Evolutionary conservation across 345 rosid genomes (phyloP).

Genomic region (Brassica napus): Da-Ae NC_063445.1:31792001-31792500

Average conservation of each 20-base stretch:
- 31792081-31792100: conserved; percentile 58
- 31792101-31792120: conserved; percentile 69
- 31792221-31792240: conserved; percentile 75
- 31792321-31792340: conserved; percentile 34
- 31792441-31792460: conserved; percentile 65
- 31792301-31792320: conserved; percentile 52
- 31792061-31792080: conserved; percentile 30
- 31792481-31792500: conserved; percentile 37
- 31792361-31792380: conserved; percentile 60
- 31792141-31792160: conserved; percentile 40
- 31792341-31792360: conserved; percentile 39
- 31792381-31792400: conserved; percentile 98
- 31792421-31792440: conserved; percentile 89
- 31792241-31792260: conserved; percentile 55
- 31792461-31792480: conserved; percentile 67
- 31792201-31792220: conserved; percentile 71
- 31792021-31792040: neutral
- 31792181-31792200: conserved; percentile 52
- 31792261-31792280: conserved; percentile 42
- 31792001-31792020: conserved; percentile 9
- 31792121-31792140: conserved; percentile 61
- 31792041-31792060: conserved; percentile 6
- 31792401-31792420: conserved; percentile 96
- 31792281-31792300: conserved; percentile 18
- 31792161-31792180: conserved; percentile 42